Evolutionary conservation across 805 yeast species (phyloP), one percentile per base, ranked within the genome.

Genomic region (Barnettozyma populi): DNA sequence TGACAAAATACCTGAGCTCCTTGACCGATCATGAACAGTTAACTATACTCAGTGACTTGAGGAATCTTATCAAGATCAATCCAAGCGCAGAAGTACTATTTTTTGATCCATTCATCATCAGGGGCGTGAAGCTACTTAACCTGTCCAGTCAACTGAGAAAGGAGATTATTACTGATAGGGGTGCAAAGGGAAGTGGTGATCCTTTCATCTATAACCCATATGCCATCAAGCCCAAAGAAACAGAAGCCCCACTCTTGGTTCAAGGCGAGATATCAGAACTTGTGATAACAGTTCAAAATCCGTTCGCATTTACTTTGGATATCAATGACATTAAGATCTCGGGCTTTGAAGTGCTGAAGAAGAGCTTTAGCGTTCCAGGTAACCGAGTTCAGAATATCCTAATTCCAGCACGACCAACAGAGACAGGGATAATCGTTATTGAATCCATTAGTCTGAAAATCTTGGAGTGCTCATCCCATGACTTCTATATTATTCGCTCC

Each of bases 31-130:
- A 73, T 10, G 94, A 86, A 55, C 95, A 87, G 59, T 52, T 65
- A 3, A 62, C 62, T 13, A 51, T 76, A 3, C 63, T 67, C 49
- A 50, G 55, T 7, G 64, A 60, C 2, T 55, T 83, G 9, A 67
- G 62, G 31, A 42, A 62, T 38, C 46, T 65, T 9, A 44, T 56
- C 5, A 59, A 52, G 13, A n/a, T 24, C 3, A 18, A 38, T 23
- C 24, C 44, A 13, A 55, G 51, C 1, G 43, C 51, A 14, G 57
- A 65, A 11, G 53, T 70, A 11, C 65, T 70, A 1, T 88, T 87
- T 57, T 87, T 95, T 87, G 97, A 92, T 62, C 80, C 83, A 1
- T 75, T 72, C 47, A 47, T 92, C 8, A 67, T 87, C 1, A 69
- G 90, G 50, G 74, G 72, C 24, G 67, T 81, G 9, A 58, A 63